phyloP scores from a whole-genome alignment of 1,139 yeast species.

The Arxiozyma slooffiae region DNA sequence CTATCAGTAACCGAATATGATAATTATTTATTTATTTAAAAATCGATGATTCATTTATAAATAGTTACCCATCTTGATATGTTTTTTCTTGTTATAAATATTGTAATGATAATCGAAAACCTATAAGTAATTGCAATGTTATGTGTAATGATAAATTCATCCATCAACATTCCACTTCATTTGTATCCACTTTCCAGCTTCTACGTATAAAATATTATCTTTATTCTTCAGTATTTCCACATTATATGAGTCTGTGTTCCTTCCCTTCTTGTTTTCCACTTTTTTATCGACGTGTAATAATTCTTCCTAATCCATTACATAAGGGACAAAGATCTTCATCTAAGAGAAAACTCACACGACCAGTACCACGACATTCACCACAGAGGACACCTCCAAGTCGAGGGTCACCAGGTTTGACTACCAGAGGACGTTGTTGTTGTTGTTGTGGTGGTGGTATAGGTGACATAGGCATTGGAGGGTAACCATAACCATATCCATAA shows the following conservation, averaged over 20 bases:
- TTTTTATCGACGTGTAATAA: conserved; percentile 16
- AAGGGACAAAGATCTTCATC: conserved; percentile 50
- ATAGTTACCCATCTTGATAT: not conserved
- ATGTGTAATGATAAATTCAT: not conserved
- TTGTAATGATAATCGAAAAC: no score
- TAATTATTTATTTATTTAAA: not conserved
- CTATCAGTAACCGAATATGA: not conserved
- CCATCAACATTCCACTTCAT: no score
- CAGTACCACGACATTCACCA: conserved; percentile 69
- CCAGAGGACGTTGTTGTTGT: conserved; percentile 23
- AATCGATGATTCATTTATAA: not conserved
- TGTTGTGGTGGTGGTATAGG: conserved; percentile 18
- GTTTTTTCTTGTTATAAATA: not conserved
- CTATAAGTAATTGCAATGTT: no score
- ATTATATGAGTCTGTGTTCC: no score
- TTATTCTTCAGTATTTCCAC: not conserved
- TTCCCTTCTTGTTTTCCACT: not conserved
- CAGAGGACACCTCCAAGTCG: conserved; percentile 71
- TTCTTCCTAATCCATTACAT: conserved; percentile 63
- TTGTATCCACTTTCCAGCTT: no score
- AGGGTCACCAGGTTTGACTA: conserved; percentile 75
- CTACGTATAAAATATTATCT: no score
- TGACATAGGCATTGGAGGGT: no score
- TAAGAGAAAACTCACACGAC: conserved; percentile 43
- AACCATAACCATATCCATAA: not conserved